Evolutionary conservation across 2,329 filamentous ascomycete genomes (phyloP).

Genomic region (Venturia aucupariae): DNA sequence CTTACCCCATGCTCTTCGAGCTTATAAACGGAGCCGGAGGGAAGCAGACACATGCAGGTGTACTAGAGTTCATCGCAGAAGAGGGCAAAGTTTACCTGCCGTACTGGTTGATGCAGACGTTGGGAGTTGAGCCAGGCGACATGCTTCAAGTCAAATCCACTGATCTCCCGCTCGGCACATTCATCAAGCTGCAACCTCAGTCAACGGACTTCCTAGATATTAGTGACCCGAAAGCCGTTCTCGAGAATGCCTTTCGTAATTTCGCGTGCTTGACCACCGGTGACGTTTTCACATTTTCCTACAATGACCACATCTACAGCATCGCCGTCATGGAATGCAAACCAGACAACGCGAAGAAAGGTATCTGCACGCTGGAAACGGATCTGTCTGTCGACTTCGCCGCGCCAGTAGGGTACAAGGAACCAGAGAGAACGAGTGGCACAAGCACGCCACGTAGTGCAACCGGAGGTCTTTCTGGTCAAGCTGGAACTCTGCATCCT

Average conservation of each 20-base stretch:
- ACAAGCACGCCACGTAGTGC: conserved; percentile 73
- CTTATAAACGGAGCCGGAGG: conserved; percentile 77
- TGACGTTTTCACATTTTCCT: conserved; percentile 91
- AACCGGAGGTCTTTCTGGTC: conserved; percentile 51
- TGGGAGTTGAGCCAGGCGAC: conserved; percentile 83
- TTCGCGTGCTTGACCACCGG: conserved; percentile 90
- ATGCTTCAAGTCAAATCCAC: conserved; percentile 93
- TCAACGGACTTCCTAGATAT: conserved; percentile 91
- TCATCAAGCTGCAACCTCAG: conserved; percentile 96
- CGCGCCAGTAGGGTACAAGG: conserved; percentile 85
- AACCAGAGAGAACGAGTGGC: conserved; percentile 70
- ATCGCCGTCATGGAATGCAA: conserved; percentile 92
- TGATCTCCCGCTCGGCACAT: conserved; percentile 76
- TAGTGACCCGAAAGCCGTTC: conserved; percentile 90
- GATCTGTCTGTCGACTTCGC: conserved; percentile 96
- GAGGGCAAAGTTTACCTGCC: conserved; percentile 94
- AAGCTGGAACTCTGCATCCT: conserved; percentile 65
- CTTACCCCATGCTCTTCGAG: conserved; percentile 96
- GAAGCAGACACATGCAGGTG: conserved; percentile 82
- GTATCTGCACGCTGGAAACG: conserved; percentile 87
- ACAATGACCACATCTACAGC: conserved; percentile 90
- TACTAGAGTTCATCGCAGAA: conserved; percentile 94
- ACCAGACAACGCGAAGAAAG: conserved; percentile 74
- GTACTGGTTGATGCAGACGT: conserved; percentile 94
- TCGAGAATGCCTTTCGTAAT: conserved; percentile 92